Conservation (phyloP, 495 filamentous ascomycete genomes). For the Neurospora sublineolata region DNA sequence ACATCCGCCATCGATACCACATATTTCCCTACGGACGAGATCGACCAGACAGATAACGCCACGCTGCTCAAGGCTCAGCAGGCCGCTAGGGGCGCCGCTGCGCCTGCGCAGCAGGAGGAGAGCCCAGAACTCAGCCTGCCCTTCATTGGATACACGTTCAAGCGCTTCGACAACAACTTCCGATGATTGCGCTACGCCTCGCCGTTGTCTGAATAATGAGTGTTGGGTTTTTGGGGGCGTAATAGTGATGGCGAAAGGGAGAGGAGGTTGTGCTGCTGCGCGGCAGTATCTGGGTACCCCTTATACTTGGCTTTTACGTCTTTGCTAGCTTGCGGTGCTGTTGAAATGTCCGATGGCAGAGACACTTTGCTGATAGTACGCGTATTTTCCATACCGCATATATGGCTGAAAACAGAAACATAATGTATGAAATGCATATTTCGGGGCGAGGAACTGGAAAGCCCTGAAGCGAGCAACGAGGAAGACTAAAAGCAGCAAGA, state of each 20-base stretch:
- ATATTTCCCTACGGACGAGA: constrained; percentile 97
- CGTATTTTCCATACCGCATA: neutral
- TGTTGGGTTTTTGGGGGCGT: neutral
- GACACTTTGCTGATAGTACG: neutral
- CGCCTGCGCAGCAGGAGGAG: constrained; percentile 30
- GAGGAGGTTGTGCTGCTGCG: neutral
- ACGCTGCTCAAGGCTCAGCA: constrained; percentile 58
- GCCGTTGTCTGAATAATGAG: neutral
- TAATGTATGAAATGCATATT: neutral
- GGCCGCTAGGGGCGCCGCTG: constrained; percentile 29
- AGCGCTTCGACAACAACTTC: constrained; percentile 80
- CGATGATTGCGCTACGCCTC: constrained; percentile 22
- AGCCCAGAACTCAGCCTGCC: constrained; percentile 83
- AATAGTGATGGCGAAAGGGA: neutral
- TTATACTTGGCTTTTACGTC: neutral
- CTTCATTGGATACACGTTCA: constrained; percentile 98
- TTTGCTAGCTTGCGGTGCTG: neutral
- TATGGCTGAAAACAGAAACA: neutral
- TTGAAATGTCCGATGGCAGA: neutral
- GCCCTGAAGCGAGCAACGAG: neutral
- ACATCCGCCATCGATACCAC: constrained; percentile 90
- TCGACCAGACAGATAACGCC: constrained; percentile 80
- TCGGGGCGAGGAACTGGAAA: neutral
- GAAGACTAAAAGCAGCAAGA: neutral
- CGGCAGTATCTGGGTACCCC: neutral